These are phyloP conservation scores for Aspergillus chevalieri DNA, from an alignment of 2,329 filamentous ascomycete species.

Conservation along the genomic window DNA sequence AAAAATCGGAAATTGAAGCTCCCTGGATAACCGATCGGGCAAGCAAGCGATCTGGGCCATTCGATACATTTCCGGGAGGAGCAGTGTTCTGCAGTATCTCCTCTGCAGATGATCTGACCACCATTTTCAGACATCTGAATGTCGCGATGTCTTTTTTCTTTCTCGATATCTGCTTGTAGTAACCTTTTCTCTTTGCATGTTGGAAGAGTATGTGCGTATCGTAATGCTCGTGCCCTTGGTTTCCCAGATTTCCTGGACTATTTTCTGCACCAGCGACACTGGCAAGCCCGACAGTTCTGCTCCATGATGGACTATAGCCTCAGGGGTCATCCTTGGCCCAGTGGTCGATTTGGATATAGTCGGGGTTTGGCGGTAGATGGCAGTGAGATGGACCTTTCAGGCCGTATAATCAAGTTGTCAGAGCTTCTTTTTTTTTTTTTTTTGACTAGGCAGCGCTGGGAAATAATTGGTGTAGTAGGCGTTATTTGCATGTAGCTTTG, in stretches of 20 bases:
- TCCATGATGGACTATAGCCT: background rate
- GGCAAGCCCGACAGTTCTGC: background rate
- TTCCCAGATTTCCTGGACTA: background rate
- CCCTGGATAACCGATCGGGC: background rate
- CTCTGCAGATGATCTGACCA: slow-evolving; percentile 1
- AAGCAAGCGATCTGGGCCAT: slow-evolving; percentile 1
- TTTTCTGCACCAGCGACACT: background rate
- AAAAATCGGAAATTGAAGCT: slow-evolving; percentile 1
- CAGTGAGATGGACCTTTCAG: too few species aligned
- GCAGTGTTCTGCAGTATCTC: background rate
- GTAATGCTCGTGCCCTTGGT: background rate
- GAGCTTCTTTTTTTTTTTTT: too few species aligned
- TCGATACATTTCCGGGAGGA: slow-evolving; percentile 1
- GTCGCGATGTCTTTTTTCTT: background rate
- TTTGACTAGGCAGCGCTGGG: too few species aligned
- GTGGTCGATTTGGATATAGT: too few species aligned
- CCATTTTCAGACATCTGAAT: background rate
- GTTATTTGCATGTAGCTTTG: too few species aligned
- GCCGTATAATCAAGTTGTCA: too few species aligned
- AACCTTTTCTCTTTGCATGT: background rate
- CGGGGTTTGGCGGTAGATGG: too few species aligned
- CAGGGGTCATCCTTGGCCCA: background rate
- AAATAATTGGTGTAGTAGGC: too few species aligned
- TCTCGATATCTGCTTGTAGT: background rate
- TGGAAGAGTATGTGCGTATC: background rate